Evolutionary conservation across 805 yeast genomes (phyloP).

Genomic region (Barnettozyma vustinii): DNA sequence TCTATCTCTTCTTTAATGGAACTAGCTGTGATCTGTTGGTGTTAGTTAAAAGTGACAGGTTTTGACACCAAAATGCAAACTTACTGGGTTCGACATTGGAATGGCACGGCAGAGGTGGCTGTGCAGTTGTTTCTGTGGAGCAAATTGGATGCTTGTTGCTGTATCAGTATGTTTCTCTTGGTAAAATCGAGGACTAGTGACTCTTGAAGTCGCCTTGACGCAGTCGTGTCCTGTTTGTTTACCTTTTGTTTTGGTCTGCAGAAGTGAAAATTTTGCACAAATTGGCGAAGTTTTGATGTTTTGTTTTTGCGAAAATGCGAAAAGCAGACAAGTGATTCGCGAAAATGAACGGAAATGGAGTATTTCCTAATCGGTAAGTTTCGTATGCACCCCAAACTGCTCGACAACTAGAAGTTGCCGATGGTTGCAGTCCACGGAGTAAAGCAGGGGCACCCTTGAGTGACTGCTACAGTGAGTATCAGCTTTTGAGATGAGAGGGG

Average conservation of each 20-base stretch:
- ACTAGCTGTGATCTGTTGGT: slow-evolving; percentile 2
- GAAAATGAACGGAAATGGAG: not conserved
- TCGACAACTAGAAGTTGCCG: not conserved
- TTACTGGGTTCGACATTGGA: not conserved
- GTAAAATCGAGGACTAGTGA: not conserved
- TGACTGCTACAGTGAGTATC: no score
- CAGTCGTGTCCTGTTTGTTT: slow-evolving; percentile 5
- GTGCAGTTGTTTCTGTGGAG: not conserved
- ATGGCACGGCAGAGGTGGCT: not conserved
- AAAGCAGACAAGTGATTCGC: not conserved
- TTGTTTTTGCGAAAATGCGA: slow-evolving; percentile 4
- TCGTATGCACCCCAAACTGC: not conserved
- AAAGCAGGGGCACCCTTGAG: no score
- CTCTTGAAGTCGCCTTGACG: not conserved
- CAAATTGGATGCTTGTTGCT: not conserved
- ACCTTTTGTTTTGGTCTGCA: slow-evolving; percentile 3
- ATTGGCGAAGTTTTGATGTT: not conserved
- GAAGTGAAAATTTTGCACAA: slow-evolving; percentile 9
- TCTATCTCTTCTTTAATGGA: slow-evolving; percentile 21
- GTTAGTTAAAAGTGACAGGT: not conserved
- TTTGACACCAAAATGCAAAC: not conserved
- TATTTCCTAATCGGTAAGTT: slow-evolving; percentile 1
- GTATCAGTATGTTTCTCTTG: not conserved
- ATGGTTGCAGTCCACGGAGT: not conserved
- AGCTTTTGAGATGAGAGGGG: no score